Conservation (phyloP, 1,284 basidiomycete species). For the Ceratobasidium papillatum region DNA sequence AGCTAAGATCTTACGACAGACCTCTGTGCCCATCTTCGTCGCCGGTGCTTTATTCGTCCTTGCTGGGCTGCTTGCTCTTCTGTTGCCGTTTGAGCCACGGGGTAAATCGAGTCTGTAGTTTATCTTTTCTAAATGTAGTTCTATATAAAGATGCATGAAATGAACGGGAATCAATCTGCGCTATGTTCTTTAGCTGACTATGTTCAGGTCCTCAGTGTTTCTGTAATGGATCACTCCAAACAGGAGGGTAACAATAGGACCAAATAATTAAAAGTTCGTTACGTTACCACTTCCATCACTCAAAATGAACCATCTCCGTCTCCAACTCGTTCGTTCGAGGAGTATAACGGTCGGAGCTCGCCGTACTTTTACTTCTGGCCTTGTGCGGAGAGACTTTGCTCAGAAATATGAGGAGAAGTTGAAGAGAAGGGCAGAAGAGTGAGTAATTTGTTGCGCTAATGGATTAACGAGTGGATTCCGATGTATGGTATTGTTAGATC, state of each 20-base stretch:
- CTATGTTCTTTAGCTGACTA: too few relatives aligned
- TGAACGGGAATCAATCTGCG: too few relatives aligned
- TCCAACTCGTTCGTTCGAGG: neutral
- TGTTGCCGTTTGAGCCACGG: slow-evolving; percentile 76
- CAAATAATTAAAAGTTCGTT: slow-evolving; percentile 5
- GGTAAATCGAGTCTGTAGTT: slow-evolving; percentile 72
- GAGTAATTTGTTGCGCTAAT: slow-evolving; percentile 47
- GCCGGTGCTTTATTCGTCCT: slow-evolving; percentile 70
- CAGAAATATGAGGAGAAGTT: slow-evolving; percentile 59
- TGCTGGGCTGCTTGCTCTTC: slow-evolving; percentile 66
- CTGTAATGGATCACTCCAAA: neutral
- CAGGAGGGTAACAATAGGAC: neutral
- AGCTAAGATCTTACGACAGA: too few relatives aligned
- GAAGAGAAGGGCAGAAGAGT: slow-evolving; percentile 58
- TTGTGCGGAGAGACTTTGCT: neutral
- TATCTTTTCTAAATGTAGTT: too few relatives aligned
- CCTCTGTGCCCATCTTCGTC: slow-evolving; percentile 75
- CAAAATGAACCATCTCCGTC: slow-evolving; percentile 40
- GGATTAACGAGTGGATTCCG: too few relatives aligned
- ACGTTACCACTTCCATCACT: neutral
- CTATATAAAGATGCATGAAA: too few relatives aligned
- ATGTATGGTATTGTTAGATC: slow-evolving; percentile 51
- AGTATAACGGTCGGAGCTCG: neutral
- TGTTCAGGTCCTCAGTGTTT: too few relatives aligned
- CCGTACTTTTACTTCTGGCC: neutral